phyloP scores from a whole-genome alignment of 208 protist species.

The Balamuthia mandrillaris region DNA sequence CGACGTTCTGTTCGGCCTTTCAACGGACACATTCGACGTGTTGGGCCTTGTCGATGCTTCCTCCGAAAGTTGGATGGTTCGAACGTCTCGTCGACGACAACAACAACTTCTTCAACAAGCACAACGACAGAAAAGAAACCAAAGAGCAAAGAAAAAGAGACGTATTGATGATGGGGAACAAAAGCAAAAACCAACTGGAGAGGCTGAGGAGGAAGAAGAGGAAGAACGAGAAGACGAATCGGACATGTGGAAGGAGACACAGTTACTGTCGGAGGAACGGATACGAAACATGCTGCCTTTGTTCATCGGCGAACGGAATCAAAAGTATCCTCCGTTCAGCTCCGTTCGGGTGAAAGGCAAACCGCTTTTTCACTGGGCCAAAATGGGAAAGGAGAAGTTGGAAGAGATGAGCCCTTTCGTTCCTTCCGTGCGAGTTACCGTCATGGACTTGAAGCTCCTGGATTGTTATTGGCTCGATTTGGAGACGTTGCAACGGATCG shows the following conservation, averaged over 20 bases:
- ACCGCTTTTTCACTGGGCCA: not conserved
- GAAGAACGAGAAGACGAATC: not conserved
- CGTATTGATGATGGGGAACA: no score
- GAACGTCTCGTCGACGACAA: not conserved
- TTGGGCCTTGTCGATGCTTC: conserved; percentile 5
- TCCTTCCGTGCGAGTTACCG: no score
- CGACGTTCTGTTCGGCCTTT: conserved; percentile 17
- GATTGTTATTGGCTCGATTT: no score
- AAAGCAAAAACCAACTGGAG: not conserved
- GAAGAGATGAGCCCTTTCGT: no score
- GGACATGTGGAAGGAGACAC: not conserved
- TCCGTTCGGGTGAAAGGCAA: conserved; percentile 21
- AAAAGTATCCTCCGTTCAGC: conserved; percentile 32
- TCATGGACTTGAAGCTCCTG: no score
- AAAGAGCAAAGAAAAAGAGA: no score
- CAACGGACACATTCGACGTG: conserved; percentile 32
- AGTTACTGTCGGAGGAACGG: not conserved
- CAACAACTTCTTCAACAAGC: not conserved
- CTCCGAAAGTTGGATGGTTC: not conserved
- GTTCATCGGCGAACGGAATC: conserved; percentile 2
- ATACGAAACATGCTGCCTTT: not conserved
- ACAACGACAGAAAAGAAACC: not conserved
- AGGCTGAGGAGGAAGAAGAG: not conserved
- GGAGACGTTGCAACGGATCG: no score
- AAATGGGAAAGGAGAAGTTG: not conserved